phyloP scores from a whole-genome alignment of 345 rosid species.

The Geranium brycei region DNA sequence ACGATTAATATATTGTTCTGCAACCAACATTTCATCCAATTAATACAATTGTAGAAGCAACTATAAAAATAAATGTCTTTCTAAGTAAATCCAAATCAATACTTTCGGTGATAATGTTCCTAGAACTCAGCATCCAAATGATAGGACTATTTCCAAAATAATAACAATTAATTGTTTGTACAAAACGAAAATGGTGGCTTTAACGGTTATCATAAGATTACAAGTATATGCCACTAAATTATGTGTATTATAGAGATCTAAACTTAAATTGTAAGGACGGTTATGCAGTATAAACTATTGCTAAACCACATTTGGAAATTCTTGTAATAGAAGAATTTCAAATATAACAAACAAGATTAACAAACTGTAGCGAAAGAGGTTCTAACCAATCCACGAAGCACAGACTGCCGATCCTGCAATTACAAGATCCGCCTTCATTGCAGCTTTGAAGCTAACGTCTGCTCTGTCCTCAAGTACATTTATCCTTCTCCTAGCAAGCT shows the following conservation, averaged over 20 bases:
- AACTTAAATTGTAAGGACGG: not conserved
- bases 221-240: not conserved
- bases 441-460: conserved; percentile 79
- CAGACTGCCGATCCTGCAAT: conserved; percentile 97
- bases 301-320: not conserved
- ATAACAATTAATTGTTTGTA: not conserved
- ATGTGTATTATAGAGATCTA: not conserved
- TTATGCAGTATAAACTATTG: not conserved
- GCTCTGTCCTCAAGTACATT: conserved; percentile 88
- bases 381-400: conserved; percentile 86
- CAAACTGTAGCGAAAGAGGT: conserved; percentile 2
- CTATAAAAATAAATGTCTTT: no score
- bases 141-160: no score
- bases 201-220: no score
- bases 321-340: not conserved
- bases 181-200: not conserved
- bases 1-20: conserved; percentile 75
- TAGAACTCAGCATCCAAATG: no score
- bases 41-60: not conserved
- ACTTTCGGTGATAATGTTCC: no score
- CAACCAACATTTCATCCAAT: conserved; percentile 10
- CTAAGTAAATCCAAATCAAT: no score
- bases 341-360: conserved; percentile 5
- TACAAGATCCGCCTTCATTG: conserved; percentile 91
- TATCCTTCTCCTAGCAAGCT: conserved; percentile 74